These are phyloP conservation scores for Spergularia marina DNA, from an alignment of 148 eudicot genomes.

Conservation along the genomic window DNA sequence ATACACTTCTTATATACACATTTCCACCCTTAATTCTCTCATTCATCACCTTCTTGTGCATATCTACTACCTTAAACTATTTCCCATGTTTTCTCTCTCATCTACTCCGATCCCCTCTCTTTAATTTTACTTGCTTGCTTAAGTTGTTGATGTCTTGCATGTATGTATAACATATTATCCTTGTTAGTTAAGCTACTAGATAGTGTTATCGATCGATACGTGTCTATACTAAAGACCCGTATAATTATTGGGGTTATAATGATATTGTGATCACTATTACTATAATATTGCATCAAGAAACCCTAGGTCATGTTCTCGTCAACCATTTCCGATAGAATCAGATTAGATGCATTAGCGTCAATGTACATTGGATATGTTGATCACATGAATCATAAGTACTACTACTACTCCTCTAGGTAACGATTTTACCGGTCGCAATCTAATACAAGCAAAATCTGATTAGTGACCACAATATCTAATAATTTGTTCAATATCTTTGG, in stretches of 20 bases:
- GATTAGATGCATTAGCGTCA: too few species aligned
- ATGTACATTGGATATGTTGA: too few species aligned
- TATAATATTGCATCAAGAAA: too few species aligned
- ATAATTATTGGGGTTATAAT: too few species aligned
- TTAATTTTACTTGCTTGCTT: not conserved
- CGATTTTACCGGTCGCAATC: too few species aligned
- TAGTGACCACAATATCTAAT: too few species aligned
- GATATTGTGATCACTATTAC: too few species aligned
- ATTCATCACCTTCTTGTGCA: constrained; percentile 2
- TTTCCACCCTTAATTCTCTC: not conserved
- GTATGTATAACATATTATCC: not conserved
- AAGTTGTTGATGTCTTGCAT: not conserved
- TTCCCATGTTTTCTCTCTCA: not conserved
- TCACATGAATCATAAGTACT: too few species aligned
- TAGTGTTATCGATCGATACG: not conserved
- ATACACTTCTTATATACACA: constrained; percentile 27
- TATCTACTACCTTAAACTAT: constrained; percentile 2
- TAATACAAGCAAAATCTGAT: not conserved
- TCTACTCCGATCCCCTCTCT: not conserved
- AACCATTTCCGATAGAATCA: too few species aligned
- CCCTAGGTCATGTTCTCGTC: too few species aligned
- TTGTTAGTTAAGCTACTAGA: not conserved
- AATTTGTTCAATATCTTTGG: not conserved
- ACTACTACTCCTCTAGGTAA: too few species aligned
- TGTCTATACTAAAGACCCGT: not conserved